Conservation (phyloP, 2,329 filamentous ascomycete genomes). For the Trichoderma cornu-damae region DNA sequence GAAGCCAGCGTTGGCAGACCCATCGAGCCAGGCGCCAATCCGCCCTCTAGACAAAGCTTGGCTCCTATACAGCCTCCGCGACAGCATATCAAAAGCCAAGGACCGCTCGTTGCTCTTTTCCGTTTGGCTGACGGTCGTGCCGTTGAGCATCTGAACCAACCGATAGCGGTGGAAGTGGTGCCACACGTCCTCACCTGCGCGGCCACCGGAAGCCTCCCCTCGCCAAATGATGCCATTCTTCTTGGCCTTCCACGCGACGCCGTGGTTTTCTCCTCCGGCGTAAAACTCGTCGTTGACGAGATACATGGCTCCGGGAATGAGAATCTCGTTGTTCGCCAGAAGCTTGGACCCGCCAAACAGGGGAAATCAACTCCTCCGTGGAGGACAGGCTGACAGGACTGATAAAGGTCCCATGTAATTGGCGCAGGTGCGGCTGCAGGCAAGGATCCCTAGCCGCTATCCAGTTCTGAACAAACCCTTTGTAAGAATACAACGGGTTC, state of each 20-base stretch:
- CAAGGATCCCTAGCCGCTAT: conserved; percentile 55
- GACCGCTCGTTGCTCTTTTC: conserved; percentile 39
- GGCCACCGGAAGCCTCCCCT: conserved; percentile 59
- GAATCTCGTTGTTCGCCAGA: conserved; percentile 58
- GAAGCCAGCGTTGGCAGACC: conserved; percentile 43
- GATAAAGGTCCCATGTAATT: conserved; percentile 54
- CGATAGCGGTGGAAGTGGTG: conserved; percentile 66
- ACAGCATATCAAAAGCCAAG: conserved; percentile 47
- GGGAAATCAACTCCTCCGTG: conserved; percentile 52
- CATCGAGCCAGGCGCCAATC: conserved; percentile 40
- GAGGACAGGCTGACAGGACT: conserved; percentile 48
- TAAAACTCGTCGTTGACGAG: conserved; percentile 54
- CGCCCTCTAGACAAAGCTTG: conserved; percentile 29
- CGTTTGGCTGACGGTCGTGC: conserved; percentile 48
- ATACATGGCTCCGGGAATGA: conserved; percentile 62
- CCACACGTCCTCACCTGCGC: conserved; percentile 53
- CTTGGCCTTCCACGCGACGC: conserved; percentile 56
- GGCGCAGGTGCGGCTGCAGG: conserved; percentile 48
- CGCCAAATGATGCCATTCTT: conserved; percentile 55
- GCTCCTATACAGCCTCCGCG: conserved; percentile 40
- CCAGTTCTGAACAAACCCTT: conserved; percentile 54
- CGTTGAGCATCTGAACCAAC: conserved; percentile 64
- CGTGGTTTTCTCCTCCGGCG: conserved; percentile 50
- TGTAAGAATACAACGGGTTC: conserved; percentile 34
- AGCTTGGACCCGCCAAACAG: conserved; percentile 60